Percentiles rank a stretch among this genome's conserved stretches.
phyloP scores from a whole-genome alignment of 768 basidiomycete genomes.

The Pulveroboletus sp. region DNA sequence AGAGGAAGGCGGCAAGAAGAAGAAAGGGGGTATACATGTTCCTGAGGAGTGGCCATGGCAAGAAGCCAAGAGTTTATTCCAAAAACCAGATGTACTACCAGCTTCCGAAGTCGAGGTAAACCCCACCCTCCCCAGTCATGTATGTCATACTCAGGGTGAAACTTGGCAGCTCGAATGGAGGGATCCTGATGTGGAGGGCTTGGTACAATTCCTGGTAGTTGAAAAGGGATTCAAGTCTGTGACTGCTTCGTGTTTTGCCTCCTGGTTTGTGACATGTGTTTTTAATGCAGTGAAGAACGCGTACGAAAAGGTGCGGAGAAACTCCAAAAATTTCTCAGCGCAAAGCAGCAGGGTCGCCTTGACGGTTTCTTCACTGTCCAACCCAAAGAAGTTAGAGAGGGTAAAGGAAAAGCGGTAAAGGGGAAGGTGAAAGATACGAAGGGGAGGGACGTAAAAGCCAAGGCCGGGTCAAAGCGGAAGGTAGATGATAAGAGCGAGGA shows the following conservation, averaged over 20 bases:
- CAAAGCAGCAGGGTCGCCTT: constrained; percentile 93
- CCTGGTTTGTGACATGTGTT: neutral
- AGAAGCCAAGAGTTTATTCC: constrained; percentile 86
- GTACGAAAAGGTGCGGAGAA: constrained; percentile 95
- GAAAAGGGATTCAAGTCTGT: constrained; percentile 95
- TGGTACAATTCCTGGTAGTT: constrained; percentile 87
- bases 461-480: constrained; percentile 21
- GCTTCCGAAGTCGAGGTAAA: constrained; percentile 80
- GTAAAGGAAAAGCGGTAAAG: constrained; percentile 38
- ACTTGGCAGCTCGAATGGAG: constrained; percentile 83
- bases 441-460: constrained; percentile 31
- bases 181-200: constrained; percentile 85
- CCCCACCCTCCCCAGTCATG: neutral
- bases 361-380: constrained; percentile 92
- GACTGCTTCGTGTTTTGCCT: neutral
- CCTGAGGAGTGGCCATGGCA: constrained; percentile 98
- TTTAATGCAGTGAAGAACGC: constrained; percentile 76
- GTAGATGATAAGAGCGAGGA: constrained; percentile 33
- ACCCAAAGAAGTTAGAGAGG: constrained; percentile 50
- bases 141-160: neutral
- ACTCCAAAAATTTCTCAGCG: constrained; percentile 75
- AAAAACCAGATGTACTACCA: constrained; percentile 84
- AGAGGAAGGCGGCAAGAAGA: constrained; percentile 40
- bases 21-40: constrained; percentile 71
- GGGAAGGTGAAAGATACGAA: constrained; percentile 44